These are phyloP conservation scores for Dentipellis sp. DNA, from an alignment of 768 basidiomycete species.

Conservation along the genomic window DNA sequence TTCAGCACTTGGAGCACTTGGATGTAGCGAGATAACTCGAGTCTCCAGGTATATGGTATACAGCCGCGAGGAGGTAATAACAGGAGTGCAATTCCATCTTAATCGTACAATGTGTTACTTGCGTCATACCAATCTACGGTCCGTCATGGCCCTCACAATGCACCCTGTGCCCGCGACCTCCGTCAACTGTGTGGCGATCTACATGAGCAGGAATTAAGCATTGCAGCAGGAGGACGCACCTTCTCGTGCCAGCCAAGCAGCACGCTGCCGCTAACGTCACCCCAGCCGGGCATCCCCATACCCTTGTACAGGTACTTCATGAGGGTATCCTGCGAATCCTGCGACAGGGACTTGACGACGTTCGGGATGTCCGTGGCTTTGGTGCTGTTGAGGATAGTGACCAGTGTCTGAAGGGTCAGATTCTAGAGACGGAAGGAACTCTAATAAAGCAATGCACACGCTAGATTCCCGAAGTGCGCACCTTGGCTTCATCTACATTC, in stretches of 20 bases:
- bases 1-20: too few relatives aligned
- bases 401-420: conserved; percentile 67
- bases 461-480: conserved; percentile 22
- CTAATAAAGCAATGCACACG: not conserved
- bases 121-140: conserved; percentile 46
- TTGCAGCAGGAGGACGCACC: conserved; percentile 35
- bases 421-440: conserved; percentile 35
- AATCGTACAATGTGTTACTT: not conserved
- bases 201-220: not conserved
- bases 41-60: too few relatives aligned
- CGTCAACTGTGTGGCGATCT: conserved; percentile 50
- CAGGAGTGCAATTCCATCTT: not conserved
- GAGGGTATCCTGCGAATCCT: conserved; percentile 76
- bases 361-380: conserved; percentile 79
- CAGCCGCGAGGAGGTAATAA: not conserved
- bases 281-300: conserved; percentile 61
- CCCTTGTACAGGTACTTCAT: conserved; percentile 99
- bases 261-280: conserved; percentile 57
- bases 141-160: conserved; percentile 83
- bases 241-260: conserved; percentile 93
- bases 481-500: conserved; percentile 86
- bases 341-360: conserved; percentile 63
- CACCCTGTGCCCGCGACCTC: conserved; percentile 92
- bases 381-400: conserved; percentile 90
- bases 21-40: too few relatives aligned